Conservation (phyloP, 805 yeast species). For the Saccharomycopsis lassenensis region DNA sequence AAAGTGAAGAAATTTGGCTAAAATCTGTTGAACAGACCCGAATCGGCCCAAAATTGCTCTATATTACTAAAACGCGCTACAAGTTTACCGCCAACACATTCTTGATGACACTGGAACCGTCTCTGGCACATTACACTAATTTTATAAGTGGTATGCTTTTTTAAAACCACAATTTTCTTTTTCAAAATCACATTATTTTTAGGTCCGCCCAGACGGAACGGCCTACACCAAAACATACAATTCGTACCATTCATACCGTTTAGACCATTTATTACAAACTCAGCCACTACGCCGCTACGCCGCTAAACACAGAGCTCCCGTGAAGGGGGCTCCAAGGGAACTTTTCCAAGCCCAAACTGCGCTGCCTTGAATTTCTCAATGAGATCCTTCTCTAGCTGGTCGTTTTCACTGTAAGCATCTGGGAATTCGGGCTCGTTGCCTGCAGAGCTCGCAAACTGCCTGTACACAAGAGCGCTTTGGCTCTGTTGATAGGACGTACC, state of each 20-base stretch:
- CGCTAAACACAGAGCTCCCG: constrained; percentile 27
- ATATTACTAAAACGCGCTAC: too few species aligned
- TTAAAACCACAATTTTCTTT: background rate
- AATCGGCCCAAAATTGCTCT: too few species aligned
- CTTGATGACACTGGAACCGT: too few species aligned
- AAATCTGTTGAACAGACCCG: too few species aligned
- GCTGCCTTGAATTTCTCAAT: constrained; percentile 36
- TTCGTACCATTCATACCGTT: background rate
- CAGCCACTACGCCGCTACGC: background rate
- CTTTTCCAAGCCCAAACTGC: constrained; percentile 44
- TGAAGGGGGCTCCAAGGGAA: constrained; percentile 73
- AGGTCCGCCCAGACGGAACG: background rate
- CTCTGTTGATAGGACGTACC: background rate
- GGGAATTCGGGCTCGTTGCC: too few species aligned
- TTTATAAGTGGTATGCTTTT: constrained; percentile 1
- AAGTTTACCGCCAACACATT: too few species aligned
- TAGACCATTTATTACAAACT: background rate
- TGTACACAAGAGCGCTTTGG: background rate
- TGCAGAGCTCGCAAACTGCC: constrained; percentile 2
- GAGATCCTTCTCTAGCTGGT: constrained; percentile 34
- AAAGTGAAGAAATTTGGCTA: too few species aligned
- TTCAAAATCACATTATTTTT: background rate
- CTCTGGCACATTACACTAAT: too few species aligned
- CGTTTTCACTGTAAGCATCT: constrained; percentile 23
- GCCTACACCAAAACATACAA: background rate